Conservation (phyloP, 2,329 filamentous ascomycete genomes). For the Talaromyces pinophilus region DNA sequence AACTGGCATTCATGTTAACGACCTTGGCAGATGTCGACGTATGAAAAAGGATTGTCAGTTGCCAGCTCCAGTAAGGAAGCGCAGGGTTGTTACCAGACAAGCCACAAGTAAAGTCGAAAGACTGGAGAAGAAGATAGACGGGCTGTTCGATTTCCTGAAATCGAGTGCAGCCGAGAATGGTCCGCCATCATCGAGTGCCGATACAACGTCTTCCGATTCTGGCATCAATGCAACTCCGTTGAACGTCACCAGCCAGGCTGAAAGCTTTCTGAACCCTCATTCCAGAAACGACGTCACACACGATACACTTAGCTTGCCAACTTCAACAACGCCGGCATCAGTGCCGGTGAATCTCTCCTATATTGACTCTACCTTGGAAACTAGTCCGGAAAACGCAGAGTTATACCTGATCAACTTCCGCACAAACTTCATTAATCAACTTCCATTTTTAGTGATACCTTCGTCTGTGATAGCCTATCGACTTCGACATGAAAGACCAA, state of each 20-base stretch:
- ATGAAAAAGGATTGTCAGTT: slow-evolving; percentile 10
- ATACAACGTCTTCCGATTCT: background rate
- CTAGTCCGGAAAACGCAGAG: slow-evolving; percentile 4
- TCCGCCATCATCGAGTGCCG: background rate
- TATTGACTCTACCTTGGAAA: background rate
- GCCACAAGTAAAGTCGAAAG: slow-evolving; percentile 11
- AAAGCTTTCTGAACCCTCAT: background rate
- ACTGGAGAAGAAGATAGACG: slow-evolving; percentile 18
- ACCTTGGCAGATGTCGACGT: slow-evolving; percentile 6
- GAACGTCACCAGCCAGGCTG: background rate
- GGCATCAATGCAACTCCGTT: background rate
- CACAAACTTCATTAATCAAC: slow-evolving; percentile 5
- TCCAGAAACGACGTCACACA: background rate
- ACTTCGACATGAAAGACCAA: slow-evolving; percentile 11
- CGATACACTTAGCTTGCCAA: background rate
- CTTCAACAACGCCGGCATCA: background rate
- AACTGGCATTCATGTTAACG: background rate
- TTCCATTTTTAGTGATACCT: slow-evolving; percentile 10
- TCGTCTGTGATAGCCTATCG: background rate
- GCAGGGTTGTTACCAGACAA: background rate
- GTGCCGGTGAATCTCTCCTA: background rate
- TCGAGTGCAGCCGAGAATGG: background rate
- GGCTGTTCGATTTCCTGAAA: slow-evolving; percentile 10
- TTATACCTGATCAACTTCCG: slow-evolving; percentile 10
- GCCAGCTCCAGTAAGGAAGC: slow-evolving; percentile 4